Base-by-base conservation (phyloP, 202 grass and related monocot genomes). In the Hordeum pubiflorum region DNA sequence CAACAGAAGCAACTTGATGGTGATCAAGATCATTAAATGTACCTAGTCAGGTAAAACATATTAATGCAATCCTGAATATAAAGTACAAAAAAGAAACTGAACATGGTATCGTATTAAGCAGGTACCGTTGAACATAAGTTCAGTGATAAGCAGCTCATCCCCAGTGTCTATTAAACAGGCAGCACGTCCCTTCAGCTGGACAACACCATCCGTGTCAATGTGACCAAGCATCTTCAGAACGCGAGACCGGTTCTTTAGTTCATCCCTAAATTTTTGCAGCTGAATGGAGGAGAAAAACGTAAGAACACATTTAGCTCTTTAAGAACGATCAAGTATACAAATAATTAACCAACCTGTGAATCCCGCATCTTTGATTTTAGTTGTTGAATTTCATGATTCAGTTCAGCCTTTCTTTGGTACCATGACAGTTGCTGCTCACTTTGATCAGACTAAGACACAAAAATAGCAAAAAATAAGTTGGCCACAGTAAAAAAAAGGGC, bases 1-100 rank as follows among this genome's bases (percentile, higher is more conserved):
- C 92, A 80, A 99, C 85, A 0, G 96, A 90, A 77, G 89, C 92
- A 76, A 91, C 87, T 96, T 96, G 96, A 86, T 99, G 96, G 86
- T 79, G 96, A 90, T 99, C 96, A 72, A 99, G 92, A 82, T 99
- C 90, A 83, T 96, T 99, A 90, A 99, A 99, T 76, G 96, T 99
- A 84, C 92, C 89, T 94, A 65, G 24, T 52, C 63, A 81, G 12
- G 62, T 9, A 74, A 5, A 39, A 55, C 24, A 84, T 48, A 75
- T 62, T 73, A 68, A 66, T 46, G 58, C 50, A 57, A 56, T 20
- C 69, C 23, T 78, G 32, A 41, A 81, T 27, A 65, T n/a, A 58
- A 86, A 86, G 9, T 54, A 50, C 23, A 74, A 50, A 11, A 7
- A 18, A 63, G 72, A 85, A 54, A 59, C 1, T 50, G 18, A 74